Percentiles rank a stretch among this genome's conserved stretches.
Evolutionary conservation across 305 asterid species (phyloP).

Genomic region (Stenogyne calaminthoides): DNA sequence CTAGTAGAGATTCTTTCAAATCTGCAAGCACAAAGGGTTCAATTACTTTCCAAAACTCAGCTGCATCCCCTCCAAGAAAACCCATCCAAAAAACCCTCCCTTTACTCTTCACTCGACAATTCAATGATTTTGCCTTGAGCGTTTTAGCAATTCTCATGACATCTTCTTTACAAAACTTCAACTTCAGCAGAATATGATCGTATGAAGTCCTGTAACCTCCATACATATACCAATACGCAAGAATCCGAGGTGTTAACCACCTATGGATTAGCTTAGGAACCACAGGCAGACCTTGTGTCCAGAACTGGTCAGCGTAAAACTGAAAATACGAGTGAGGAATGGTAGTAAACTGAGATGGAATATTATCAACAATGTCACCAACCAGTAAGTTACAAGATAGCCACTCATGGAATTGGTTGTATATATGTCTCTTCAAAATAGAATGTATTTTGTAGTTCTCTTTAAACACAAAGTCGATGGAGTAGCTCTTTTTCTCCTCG

Average conservation of each 20-base stretch:
- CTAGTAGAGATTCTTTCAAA: slow-evolving; percentile 51
- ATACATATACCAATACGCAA: slow-evolving; percentile 96
- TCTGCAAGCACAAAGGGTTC: slow-evolving; percentile 73
- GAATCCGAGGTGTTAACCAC: slow-evolving; percentile 87
- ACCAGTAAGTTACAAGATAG: slow-evolving; percentile 39
- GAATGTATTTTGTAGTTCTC: slow-evolving; percentile 57
- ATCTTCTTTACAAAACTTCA: slow-evolving; percentile 63
- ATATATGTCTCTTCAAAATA: slow-evolving; percentile 53
- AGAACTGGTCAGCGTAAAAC: slow-evolving; percentile 80
- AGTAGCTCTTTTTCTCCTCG: slow-evolving; percentile 43
- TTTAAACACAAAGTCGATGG: slow-evolving; percentile 55
- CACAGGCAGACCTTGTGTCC: slow-evolving; percentile 52
- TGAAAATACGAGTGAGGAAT: slow-evolving; percentile 58
- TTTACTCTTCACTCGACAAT: slow-evolving; percentile 58
- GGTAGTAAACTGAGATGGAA: slow-evolving; percentile 56
- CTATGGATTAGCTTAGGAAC: slow-evolving; percentile 83
- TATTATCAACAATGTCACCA: slow-evolving; percentile 35
- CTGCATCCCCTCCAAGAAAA: slow-evolving; percentile 66
- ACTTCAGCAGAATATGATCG: slow-evolving; percentile 78
- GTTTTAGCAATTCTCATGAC: slow-evolving; percentile 50
- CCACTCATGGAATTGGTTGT: slow-evolving; percentile 79
- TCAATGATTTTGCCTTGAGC: slow-evolving; percentile 55
- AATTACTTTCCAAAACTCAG: slow-evolving; percentile 60
- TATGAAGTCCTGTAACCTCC: slow-evolving; percentile 76
- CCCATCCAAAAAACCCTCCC: slow-evolving; percentile 78